Conservation (phyloP, 139 green algal genomes). For the Volvox reticuliferus region DNA sequence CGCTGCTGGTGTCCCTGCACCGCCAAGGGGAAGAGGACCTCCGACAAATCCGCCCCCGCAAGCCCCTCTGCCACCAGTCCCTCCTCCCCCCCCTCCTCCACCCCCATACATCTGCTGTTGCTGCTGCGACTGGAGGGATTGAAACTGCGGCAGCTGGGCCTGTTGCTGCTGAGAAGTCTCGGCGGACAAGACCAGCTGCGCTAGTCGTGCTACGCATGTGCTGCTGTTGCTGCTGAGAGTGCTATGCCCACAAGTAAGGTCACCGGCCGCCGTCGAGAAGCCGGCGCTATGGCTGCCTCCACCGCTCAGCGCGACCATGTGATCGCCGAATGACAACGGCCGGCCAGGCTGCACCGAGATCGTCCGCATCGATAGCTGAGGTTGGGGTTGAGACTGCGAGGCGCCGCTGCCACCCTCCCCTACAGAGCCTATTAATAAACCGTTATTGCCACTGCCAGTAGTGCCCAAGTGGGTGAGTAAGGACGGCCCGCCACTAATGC, state of each 20-base stretch:
- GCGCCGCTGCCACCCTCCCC: background rate
- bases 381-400: background rate
- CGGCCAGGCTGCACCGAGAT: background rate
- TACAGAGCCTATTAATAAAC: background rate
- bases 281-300: background rate
- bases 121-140: background rate
- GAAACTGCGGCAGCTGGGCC: background rate
- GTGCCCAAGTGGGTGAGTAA: background rate
- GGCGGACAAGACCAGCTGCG: constrained; percentile 6
- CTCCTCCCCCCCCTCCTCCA: too few relatives aligned
- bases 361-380: background rate
- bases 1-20: background rate
- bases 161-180: background rate
- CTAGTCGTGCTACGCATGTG: background rate
- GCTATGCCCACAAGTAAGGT: background rate
- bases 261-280: background rate
- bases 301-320: background rate
- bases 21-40: background rate
- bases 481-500: background rate
- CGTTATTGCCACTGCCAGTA: background rate
- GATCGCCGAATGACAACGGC: background rate
- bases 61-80: background rate
- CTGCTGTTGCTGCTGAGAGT: constrained; percentile 9
- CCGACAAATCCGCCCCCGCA: background rate
- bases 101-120: background rate